Evolutionary conservation across 2,329 filamentous ascomycete species (phyloP).

Genomic region (Aspergillus sp.): DNA sequence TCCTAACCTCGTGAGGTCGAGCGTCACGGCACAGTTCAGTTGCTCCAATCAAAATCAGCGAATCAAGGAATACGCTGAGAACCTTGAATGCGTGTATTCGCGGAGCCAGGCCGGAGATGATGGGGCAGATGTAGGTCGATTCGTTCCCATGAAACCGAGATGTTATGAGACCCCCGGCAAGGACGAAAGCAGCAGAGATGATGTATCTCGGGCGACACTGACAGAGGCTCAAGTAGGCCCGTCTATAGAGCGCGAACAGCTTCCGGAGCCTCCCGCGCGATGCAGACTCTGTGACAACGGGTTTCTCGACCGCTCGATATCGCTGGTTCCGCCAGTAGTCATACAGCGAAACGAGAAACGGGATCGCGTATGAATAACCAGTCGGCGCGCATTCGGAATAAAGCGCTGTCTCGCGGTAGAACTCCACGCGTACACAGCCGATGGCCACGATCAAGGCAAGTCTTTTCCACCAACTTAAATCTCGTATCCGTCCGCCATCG

Average conservation of each 20-base stretch:
- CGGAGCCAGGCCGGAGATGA: slow-evolving; percentile 23
- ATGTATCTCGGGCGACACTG: slow-evolving; percentile 30
- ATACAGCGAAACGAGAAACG: slow-evolving; percentile 33
- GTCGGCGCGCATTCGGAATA: slow-evolving; percentile 36
- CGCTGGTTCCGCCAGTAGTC: slow-evolving; percentile 29
- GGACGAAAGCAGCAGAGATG: slow-evolving; percentile 28
- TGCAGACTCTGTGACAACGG: slow-evolving; percentile 9
- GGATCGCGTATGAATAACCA: slow-evolving; percentile 27
- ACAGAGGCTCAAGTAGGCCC: slow-evolving; percentile 20
- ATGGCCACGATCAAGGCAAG: slow-evolving; percentile 13
- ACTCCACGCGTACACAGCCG: slow-evolving; percentile 26
- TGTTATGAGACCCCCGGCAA: slow-evolving; percentile 29
- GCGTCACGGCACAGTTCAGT: slow-evolving; percentile 18
- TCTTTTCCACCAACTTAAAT: slow-evolving; percentile 15
- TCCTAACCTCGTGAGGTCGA: slow-evolving; percentile 14
- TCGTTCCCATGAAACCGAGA: slow-evolving; percentile 26
- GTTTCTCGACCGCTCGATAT: slow-evolving; percentile 13
- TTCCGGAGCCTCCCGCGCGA: slow-evolving; percentile 10
- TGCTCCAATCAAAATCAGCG: slow-evolving; percentile 28
- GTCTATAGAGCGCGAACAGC: slow-evolving; percentile 19
- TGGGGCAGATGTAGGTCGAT: slow-evolving; percentile 44
- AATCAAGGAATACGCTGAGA: slow-evolving; percentile 33
- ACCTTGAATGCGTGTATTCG: slow-evolving; percentile 30
- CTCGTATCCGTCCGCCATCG: slow-evolving; percentile 4
- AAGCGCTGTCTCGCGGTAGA: slow-evolving; percentile 32